Conservation (phyloP, 192 early-diverging fungal genomes). For the Backusella luteola region DNA sequence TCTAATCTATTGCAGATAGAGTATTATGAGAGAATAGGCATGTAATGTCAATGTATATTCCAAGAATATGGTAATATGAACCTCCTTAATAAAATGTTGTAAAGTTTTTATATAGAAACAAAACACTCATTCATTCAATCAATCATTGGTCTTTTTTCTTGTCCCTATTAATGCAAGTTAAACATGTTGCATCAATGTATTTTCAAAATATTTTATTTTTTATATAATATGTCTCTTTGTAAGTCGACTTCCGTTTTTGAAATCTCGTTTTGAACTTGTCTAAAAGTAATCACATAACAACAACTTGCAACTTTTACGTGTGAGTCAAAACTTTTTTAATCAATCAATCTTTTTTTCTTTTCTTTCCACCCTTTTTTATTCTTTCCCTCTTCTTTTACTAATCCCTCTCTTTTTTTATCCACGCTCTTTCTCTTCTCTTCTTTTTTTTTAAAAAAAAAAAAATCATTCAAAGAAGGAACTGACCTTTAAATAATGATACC, state of each 20-base stretch:
- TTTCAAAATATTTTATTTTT: not conserved
- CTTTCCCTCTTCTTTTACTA: not conserved
- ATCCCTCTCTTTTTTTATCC: not conserved
- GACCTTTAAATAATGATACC: not conserved
- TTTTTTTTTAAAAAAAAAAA: not conserved
- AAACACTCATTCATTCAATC: not conserved
- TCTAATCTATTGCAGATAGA: too few species aligned
- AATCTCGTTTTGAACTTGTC: not conserved
- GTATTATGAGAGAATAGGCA: not conserved
- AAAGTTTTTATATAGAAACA: not conserved
- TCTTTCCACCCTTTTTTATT: not conserved
- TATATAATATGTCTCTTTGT: not conserved
- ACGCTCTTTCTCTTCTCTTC: not conserved
- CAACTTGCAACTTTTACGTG: not conserved
- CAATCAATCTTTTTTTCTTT: not conserved
- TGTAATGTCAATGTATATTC: not conserved
- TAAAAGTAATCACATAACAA: not conserved
- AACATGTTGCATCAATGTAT: not conserved
- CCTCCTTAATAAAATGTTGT: not conserved
- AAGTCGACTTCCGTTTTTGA: not conserved
- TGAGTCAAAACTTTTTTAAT: not conserved
- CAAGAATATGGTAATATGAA: not conserved
- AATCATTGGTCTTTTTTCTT: not conserved
- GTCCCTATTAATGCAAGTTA: not conserved
- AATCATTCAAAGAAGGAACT: not conserved